These are phyloP conservation scores for Tuber microsphaerosporum DNA, from an alignment of 495 filamentous ascomycete genomes.

Conservation along the genomic window DNA sequence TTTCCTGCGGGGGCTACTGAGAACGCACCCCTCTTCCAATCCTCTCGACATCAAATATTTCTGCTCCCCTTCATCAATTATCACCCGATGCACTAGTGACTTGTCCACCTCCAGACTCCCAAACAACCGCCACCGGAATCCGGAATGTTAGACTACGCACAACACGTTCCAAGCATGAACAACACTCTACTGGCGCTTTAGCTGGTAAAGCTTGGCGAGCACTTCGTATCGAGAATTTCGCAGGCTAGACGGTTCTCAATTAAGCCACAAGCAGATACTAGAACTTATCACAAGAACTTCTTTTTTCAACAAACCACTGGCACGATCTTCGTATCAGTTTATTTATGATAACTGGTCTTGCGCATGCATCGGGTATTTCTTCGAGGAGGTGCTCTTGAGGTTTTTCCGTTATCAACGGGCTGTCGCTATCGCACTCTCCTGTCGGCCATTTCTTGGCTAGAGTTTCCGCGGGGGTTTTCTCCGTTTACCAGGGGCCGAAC, in stretches of 20 bases:
- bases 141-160: not conserved
- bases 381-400: not conserved
- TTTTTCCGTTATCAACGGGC: slow-evolving; percentile 12
- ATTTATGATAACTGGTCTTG: not conserved
- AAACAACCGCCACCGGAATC: not conserved
- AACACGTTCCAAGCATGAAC: not conserved
- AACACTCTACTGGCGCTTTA: not conserved
- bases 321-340: not conserved
- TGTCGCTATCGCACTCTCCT: not conserved
- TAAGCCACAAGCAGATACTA: not conserved
- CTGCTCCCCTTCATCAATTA: not conserved
- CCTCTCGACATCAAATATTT: not conserved
- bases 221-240: not conserved
- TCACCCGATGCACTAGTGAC: not conserved
- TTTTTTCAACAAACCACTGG: not conserved
- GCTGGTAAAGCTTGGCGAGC: not conserved
- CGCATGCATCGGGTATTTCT: not conserved
- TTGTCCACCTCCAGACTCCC: not conserved
- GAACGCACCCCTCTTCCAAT: not conserved
- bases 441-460: not conserved
- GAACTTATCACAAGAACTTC: not conserved
- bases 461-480: not conserved
- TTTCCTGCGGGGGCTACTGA: not conserved
- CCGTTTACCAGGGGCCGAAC: not conserved
- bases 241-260: not conserved